These are phyloP conservation scores for Rhizophora apiculata DNA, from an alignment of 345 rosid species.

Conservation along the genomic window DNA sequence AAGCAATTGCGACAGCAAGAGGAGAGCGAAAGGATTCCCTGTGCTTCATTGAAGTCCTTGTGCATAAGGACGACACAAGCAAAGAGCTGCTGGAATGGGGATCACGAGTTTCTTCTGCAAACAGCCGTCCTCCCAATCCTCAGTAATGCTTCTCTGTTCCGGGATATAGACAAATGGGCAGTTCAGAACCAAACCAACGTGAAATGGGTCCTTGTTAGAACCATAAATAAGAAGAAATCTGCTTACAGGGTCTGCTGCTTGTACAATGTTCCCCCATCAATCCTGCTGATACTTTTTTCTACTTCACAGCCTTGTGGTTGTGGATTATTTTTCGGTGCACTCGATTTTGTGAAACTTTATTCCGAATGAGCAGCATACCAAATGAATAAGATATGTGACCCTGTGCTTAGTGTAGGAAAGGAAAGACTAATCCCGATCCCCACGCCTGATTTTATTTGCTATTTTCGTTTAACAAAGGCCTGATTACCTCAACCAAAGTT, in stretches of 20 bases:
- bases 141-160: slow-evolving; percentile 31
- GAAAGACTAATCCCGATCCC: too few species aligned
- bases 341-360: not conserved
- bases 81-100: slow-evolving; percentile 87
- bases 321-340: not conserved
- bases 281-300: not conserved
- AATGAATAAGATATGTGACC: too few species aligned
- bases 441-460: too few species aligned
- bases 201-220: not conserved
- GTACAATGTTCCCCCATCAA: not conserved
- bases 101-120: slow-evolving; percentile 63
- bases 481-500: too few species aligned
- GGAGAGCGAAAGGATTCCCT: slow-evolving; percentile 47
- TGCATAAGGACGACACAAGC: slow-evolving; percentile 77
- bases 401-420: too few species aligned
- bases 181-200: not conserved
- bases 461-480: too few species aligned
- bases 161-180: not conserved
- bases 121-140: slow-evolving; percentile 70
- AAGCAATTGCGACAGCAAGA: slow-evolving; percentile 41
- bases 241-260: not conserved
- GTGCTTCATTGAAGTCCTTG: slow-evolving; percentile 61
- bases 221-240: slow-evolving; percentile 6
- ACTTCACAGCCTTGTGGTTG: not conserved
- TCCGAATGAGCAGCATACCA: too few species aligned